These are phyloP conservation scores for Periconia sp. DNA, from an alignment of 2,329 filamentous ascomycete species.

Conservation along the genomic window DNA sequence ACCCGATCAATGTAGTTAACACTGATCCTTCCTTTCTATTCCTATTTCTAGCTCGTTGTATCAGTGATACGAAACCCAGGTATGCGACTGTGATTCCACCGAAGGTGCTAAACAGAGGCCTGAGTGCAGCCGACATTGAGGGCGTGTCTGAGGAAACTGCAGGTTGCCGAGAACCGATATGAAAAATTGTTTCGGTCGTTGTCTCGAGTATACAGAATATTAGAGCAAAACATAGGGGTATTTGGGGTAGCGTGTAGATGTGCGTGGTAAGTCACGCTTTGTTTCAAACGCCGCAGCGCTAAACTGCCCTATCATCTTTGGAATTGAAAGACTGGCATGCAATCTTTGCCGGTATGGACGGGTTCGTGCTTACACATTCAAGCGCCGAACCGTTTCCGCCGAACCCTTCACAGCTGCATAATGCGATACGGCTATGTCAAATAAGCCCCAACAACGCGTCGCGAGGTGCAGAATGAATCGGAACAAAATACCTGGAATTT, in stretches of 20 bases:
- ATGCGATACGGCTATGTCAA: conserved; percentile 10
- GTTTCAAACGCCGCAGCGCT: conserved; percentile 10
- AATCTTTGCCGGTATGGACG: conserved; percentile 29
- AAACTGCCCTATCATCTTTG: conserved; percentile 18
- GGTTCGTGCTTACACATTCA: conserved; percentile 16
- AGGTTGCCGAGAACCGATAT: not conserved
- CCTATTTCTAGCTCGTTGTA: too few relatives aligned
- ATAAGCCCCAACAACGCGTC: conserved; percentile 26
- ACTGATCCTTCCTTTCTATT: too few relatives aligned
- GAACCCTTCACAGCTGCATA: conserved; percentile 15
- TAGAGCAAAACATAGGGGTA: not conserved
- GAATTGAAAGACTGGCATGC: conserved; percentile 31
- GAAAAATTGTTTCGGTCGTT: not conserved
- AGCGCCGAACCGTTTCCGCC: conserved; percentile 16
- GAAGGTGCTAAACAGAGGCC: conserved; percentile 22
- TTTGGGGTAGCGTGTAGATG: too few relatives aligned
- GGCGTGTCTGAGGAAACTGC: conserved; percentile 12
- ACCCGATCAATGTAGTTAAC: too few relatives aligned
- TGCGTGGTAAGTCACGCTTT: not conserved
- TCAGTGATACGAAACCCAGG: conserved; percentile 47
- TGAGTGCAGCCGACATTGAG: conserved; percentile 20
- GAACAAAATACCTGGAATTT: conserved; percentile 18
- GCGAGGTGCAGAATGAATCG: conserved; percentile 13
- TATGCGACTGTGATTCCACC: conserved; percentile 36
- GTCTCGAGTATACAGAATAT: not conserved